Percentiles rank a stretch among this genome's conserved stretches.
Evolutionary conservation across 2,329 filamentous ascomycete genomes (phyloP).

Genomic region (Xylariaceae sp.): DNA sequence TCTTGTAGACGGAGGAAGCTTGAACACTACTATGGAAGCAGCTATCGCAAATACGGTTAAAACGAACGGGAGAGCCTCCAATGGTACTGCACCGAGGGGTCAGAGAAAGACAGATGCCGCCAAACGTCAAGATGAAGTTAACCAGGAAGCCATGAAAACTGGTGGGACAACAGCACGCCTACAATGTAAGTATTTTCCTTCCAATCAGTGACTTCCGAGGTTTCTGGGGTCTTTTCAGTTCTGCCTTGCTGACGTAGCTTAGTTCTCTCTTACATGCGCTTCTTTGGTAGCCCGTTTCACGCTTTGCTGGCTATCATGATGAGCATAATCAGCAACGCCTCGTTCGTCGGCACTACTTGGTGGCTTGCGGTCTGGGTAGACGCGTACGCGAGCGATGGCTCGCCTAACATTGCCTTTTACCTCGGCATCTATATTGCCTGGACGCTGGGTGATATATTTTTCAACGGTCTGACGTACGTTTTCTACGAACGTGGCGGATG

Average conservation of each 20-base stretch:
- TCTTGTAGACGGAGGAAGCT: slow-evolving; percentile 32
- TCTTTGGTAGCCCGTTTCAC: slow-evolving; percentile 44
- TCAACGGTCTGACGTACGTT: slow-evolving; percentile 39
- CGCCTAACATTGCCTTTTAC: slow-evolving; percentile 45
- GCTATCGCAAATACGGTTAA: slow-evolving; percentile 17
- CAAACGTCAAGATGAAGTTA: slow-evolving; percentile 38
- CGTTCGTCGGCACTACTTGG: slow-evolving; percentile 39
- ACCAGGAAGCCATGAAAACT: slow-evolving; percentile 45
- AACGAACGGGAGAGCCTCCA: slow-evolving; percentile 15
- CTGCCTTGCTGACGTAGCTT: slow-evolving; percentile 16
- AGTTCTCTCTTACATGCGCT: slow-evolving; percentile 47
- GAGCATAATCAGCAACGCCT: slow-evolving; percentile 38
- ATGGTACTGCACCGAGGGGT: slow-evolving; percentile 20
- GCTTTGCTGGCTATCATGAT: slow-evolving; percentile 36
- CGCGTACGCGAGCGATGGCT: slow-evolving; percentile 41
- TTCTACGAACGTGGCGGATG: slow-evolving; percentile 51
- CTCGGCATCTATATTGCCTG: slow-evolving; percentile 47
- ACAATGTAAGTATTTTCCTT: slow-evolving; percentile 34
- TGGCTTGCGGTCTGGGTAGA: slow-evolving; percentile 52
- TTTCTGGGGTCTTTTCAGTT: not conserved
- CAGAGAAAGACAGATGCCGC: slow-evolving; percentile 33
- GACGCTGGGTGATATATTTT: slow-evolving; percentile 39
- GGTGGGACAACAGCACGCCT: slow-evolving; percentile 39
- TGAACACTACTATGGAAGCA: slow-evolving; percentile 29
- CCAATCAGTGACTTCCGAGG: not conserved